Base-by-base conservation (phyloP, 345 rosid species). In the Dovyalis caffra region DNA sequence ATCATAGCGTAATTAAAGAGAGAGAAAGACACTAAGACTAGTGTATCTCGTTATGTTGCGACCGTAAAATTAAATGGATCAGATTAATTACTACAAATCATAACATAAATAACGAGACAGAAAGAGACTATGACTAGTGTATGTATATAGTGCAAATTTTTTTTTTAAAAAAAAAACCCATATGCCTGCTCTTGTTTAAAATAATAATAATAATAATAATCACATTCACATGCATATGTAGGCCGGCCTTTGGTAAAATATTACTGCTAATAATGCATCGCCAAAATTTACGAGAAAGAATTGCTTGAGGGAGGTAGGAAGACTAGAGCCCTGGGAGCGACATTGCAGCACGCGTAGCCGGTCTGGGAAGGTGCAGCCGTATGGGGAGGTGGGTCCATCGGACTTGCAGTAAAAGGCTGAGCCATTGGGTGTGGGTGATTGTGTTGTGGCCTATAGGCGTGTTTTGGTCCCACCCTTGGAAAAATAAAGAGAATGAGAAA, bases 341-440 rank as follows among this genome's bases (percentile, higher is more conserved):
- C 82, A 81, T 70, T 76, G 83, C 71, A 80, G 94, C 97, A 93
- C 90, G 92, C 89, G 88, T 88, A 87, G 98, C 92, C 92, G 90
- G 92, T 74, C 70, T 74, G 81, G 79, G 83, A 76, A 84, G 92
- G 84, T 51, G 95, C 97, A 91, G 82, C 86, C 88, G 85, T 80
- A 85, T 87, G 83, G 92, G 85, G 83, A 83, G 86, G 87, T 89
- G 95, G 94, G 93, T 85, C 92, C 90, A 43, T 64, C 40, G 73
- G 78, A 83, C 58, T 53, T 71, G 80, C 78, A 74, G 85, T 16
- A 86, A 80, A 80, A 80, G 81, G 75, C 86, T 82, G 83, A 77
- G 76, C 74, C 83, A 47, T 61, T 63, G 66, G 64, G 64, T 65
- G 63, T 1, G 61, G 60, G 69, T 58, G 29, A 3, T 1, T 34